Evolutionary conservation across 192 early-diverging fungal genomes (phyloP).

Genomic region (Lobosporangium transversale): DNA sequence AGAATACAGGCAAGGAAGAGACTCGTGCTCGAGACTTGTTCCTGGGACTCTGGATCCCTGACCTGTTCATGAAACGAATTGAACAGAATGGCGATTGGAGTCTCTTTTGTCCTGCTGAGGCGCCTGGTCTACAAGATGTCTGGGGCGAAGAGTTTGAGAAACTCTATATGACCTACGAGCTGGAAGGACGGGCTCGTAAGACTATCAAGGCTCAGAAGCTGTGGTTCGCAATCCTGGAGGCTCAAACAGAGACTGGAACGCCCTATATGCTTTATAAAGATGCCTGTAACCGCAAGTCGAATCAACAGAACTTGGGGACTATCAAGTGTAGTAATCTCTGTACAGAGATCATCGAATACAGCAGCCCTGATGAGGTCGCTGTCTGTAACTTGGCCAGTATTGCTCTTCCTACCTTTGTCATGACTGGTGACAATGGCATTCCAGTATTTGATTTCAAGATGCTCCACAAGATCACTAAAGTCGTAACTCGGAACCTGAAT

Average conservation of each 20-base stretch:
- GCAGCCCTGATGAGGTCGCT: conserved; percentile 93
- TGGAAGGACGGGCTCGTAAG: conserved; percentile 82
- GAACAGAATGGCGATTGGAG: conserved; percentile 93
- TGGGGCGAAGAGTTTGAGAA: conserved; percentile 94
- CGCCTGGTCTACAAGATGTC: conserved; percentile 87
- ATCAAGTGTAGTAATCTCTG: conserved; percentile 99
- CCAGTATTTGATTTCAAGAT: conserved; percentile 82
- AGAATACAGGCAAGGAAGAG: conserved; percentile 99
- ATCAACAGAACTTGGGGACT: conserved; percentile 98
- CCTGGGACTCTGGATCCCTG: conserved; percentile 96
- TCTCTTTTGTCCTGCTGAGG: conserved; percentile 95
- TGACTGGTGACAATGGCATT: no score
- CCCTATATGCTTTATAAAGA: conserved; percentile 99
- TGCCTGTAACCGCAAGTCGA: conserved; percentile 98
- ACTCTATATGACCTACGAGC: conserved; percentile 89
- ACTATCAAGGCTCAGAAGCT: conserved; percentile 96
- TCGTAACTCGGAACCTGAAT: conserved; percentile 91
- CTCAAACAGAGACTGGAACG: conserved; percentile 96
- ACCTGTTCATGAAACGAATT: conserved; percentile 97
- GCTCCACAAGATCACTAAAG: conserved; percentile 87
- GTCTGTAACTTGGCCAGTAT: conserved; percentile 97
- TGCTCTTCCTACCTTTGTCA: conserved; percentile 88
- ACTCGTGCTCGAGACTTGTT: conserved; percentile 95
- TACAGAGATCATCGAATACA: conserved; percentile 98
- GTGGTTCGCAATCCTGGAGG: conserved; percentile 95